Base-by-base conservation (phyloP, 1,139 yeast genomes). In the Geotrichum citri-aurantii region DNA sequence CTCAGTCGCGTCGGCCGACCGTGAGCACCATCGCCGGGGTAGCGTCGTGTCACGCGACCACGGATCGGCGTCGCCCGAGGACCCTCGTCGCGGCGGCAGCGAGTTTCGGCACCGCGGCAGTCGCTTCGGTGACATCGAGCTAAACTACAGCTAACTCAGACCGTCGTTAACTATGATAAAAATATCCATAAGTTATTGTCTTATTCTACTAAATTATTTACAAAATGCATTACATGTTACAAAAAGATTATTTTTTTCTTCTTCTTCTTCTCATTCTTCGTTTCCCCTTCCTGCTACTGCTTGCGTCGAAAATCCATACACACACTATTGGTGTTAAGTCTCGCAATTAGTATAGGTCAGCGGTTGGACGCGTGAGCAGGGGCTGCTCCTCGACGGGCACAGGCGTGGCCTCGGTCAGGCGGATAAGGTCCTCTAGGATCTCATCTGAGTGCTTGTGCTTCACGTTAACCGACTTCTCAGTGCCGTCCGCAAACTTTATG, bases 401-500 rank as follows among this genome's bases (percentile, higher is more conserved):
- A 48, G 62, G 59, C 48, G 64, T 66, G 1, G 81, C 81, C 11
- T 69, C 67, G 1, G 79, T 71, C 4, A 68, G 62, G 24, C 65
- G 61, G 23, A 75, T 65, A 54, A 79, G 69, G 54, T 73, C 75
- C 24, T 68, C 62, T 66, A 79, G 70, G 49, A 80, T 79, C 54
- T 72, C 76, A 21, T 68, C 66, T 8, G 76, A 70, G 52, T 71
- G 72, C 59, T 71, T 72, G 60, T 75, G 62, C 61, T 76, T 75
- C 60, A 79, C 72, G 54, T 78, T 77, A 42, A 78, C 66, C 12
- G 65, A 63, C 60, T 69, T 66, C 14, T 60, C 62, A 11, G 66
- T 62, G 5, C 81, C 81, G 62, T 77, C 76, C 3, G 63, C 61
- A 49, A 66, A 71, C 26, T 59, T 48, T 21, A 76, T 65, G 49